phyloP scores from a whole-genome alignment of 495 filamentous ascomycete genomes.

The Penicillium silybi region DNA sequence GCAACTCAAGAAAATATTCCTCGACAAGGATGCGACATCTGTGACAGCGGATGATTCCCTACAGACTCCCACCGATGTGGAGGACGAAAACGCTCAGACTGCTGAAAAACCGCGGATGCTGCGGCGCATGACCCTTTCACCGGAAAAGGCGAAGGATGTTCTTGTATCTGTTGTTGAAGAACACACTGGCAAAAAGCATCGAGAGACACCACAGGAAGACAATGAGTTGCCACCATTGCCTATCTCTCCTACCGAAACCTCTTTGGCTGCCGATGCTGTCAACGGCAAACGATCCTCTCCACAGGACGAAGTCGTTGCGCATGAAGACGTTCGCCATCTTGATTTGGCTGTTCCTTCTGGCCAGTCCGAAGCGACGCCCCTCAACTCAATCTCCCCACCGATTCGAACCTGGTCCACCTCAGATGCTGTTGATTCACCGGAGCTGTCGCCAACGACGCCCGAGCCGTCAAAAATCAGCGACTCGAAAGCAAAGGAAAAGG shows the following conservation, averaged over 20 bases:
- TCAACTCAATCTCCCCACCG: slow-evolving; percentile 6
- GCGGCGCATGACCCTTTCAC: slow-evolving; percentile 55
- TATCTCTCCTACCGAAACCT: slow-evolving; percentile 7
- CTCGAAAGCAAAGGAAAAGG: background rate
- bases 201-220: slow-evolving; percentile 16
- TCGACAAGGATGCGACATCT: slow-evolving; percentile 75
- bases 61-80: slow-evolving; percentile 54
- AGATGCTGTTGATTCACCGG: background rate
- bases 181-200: slow-evolving; percentile 44
- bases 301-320: slow-evolving; percentile 23
- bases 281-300: slow-evolving; percentile 16
- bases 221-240: slow-evolving; percentile 11
- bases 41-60: slow-evolving; percentile 50
- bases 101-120: slow-evolving; percentile 30
- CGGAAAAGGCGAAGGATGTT: slow-evolving; percentile 65
- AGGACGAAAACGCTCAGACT: slow-evolving; percentile 43
- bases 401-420: slow-evolving; percentile 1
- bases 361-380: slow-evolving; percentile 23
- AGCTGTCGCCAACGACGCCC: background rate
- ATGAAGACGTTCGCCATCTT: slow-evolving; percentile 61
- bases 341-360: slow-evolving; percentile 62
- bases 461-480: background rate
- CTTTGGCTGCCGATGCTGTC: slow-evolving; percentile 12
- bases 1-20: slow-evolving; percentile 92
- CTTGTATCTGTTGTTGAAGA: slow-evolving; percentile 68